These are phyloP conservation scores for Trichophyton benhamiae DNA, from an alignment of 2,329 filamentous ascomycete species.

Conservation along the genomic window DNA sequence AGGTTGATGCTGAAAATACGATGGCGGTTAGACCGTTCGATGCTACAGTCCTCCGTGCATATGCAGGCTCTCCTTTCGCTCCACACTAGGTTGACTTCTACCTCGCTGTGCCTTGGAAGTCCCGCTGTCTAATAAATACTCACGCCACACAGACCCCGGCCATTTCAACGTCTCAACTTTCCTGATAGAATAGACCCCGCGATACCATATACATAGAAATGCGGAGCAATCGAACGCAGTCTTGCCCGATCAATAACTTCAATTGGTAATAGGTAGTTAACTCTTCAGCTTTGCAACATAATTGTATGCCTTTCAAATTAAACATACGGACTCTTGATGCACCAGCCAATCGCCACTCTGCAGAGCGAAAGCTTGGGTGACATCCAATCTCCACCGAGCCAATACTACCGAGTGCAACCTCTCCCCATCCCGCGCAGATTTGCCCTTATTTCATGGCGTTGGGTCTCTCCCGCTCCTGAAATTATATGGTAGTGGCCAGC, in stretches of 20 bases:
- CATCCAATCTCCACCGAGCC: background rate
- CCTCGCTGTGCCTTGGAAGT: background rate
- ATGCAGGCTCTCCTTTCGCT: background rate
- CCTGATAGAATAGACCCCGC: background rate
- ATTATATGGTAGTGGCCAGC: background rate
- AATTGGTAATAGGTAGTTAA: background rate
- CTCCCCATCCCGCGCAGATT: background rate
- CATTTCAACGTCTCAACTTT: background rate
- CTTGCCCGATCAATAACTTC: background rate
- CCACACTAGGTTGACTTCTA: background rate
- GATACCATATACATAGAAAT: background rate
- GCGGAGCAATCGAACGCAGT: background rate
- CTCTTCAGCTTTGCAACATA: background rate
- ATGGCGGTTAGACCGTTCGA: background rate
- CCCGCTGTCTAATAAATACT: background rate
- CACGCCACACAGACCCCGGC: background rate
- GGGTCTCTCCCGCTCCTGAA: background rate
- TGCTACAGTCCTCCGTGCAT: background rate
- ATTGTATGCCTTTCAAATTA: background rate
- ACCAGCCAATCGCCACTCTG: background rate
- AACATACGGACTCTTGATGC: background rate
- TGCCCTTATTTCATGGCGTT: background rate
- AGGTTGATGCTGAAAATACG: background rate
- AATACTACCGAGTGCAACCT: conserved; percentile 1
- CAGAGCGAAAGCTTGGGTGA: background rate